Base-by-base conservation (phyloP, 1,284 basidiomycete genomes). In the Paramarasmius palmivorus region DNA sequence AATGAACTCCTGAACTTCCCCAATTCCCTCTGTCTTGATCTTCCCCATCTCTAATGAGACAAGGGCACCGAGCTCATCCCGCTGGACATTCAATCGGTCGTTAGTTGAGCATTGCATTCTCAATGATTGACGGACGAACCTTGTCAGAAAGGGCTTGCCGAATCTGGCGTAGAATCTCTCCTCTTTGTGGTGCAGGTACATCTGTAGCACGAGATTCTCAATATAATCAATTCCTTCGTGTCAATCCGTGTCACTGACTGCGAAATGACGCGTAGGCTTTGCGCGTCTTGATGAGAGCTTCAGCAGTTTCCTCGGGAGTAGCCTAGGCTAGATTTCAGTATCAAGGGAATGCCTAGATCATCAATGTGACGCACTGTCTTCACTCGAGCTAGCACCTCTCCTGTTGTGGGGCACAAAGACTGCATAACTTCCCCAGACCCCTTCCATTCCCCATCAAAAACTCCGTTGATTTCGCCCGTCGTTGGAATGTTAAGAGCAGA, bases 31-130 rank as follows among this genome's bases (percentile, higher is more conserved):
- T n/a, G 89, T 88, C 62, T 79, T 81, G 61, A 97, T 95, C 73
- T 98, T 98, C 67, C 95, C 95, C 95, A 97, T 97, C 71, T 98
- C 95, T 17, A 95, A 76, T 37, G 90, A 88, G 6, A 92, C 82
- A 20, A 92, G 77, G 22, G 90, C 88, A 38, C 95, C 95, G 10
- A 98, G 79, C 34, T 82, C 90, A 53, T 89, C 84, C 41, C 88
- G 80, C 87, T 93, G 47, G 52, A 50, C 22, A 50, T 39, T 36
- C 48, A 26, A 41, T 54, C 49, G 49, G 39, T 49, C 52, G 40
- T 42, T n/a, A 37, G 36, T 44, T 52, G 34, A 57, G 38, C 49
- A 10, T 29, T 42, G 44, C 47, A 42, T 34, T 6, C 12, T n/a
- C n/a, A n/a, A 36, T 44, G 37, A 19, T 34, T 39, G 36, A 41